Conservation (phyloP, 1,139 yeast genomes). For the Hemisphaericaspora xylanilytica region DNA sequence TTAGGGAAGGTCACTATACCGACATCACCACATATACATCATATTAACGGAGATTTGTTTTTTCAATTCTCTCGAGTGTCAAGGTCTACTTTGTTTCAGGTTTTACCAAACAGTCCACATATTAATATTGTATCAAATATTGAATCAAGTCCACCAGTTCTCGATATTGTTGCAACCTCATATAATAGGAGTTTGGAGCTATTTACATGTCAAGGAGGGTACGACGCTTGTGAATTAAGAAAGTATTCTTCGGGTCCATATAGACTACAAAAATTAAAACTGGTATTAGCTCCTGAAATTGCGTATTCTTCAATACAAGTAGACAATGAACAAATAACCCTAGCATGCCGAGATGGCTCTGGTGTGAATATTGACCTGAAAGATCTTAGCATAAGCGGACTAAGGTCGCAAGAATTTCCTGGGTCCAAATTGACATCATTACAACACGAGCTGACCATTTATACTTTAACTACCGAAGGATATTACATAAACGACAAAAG, state of each 20-base stretch:
- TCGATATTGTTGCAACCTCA: conserved; percentile 22
- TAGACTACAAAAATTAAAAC: neutral
- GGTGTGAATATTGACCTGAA: neutral
- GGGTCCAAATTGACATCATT: neutral
- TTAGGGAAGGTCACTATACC: conserved; percentile 34
- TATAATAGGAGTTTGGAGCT: conserved; percentile 13
- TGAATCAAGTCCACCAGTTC: conserved; percentile 36
- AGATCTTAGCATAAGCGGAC: neutral
- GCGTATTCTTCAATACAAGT: neutral
- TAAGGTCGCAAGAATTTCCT: too few relatives aligned
- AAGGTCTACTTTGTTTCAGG: conserved; percentile 32
- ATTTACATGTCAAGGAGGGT: conserved; percentile 39
- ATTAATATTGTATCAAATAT: conserved; percentile 23
- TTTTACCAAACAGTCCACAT: conserved; percentile 28
- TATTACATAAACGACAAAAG: neutral
- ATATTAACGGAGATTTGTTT: conserved; percentile 29
- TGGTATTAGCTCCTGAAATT: neutral
- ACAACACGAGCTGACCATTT: neutral
- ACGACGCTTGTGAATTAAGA: conserved; percentile 35
- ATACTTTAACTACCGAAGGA: neutral
- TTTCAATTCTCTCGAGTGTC: conserved; percentile 34
- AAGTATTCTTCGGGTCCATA: conserved; percentile 10
- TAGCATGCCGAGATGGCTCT: neutral
- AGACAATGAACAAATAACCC: neutral
- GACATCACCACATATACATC: conserved; percentile 24